These are phyloP conservation scores for Salvia sclarea DNA, from an alignment of 305 asterid species.

Conservation along the genomic window DNA sequence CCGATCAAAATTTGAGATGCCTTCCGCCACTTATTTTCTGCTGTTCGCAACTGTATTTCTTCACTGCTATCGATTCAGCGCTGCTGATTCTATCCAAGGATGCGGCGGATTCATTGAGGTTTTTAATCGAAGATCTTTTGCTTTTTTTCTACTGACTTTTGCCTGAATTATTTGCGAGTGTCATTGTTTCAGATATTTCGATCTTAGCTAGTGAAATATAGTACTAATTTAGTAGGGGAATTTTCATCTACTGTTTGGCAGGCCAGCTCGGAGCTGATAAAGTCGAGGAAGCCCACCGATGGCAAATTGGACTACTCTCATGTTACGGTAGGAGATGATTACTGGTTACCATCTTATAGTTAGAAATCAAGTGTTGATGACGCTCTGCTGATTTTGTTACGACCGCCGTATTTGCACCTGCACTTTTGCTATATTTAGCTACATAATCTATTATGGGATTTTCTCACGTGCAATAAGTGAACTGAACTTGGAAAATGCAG, in stretches of 20 bases:
- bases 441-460: neutral
- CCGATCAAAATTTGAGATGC: slow-evolving; percentile 40
- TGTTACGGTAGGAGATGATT: slow-evolving; percentile 53
- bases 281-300: slow-evolving; percentile 73
- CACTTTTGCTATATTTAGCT: neutral
- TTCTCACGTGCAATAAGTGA: slow-evolving; percentile 11
- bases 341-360: neutral
- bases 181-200: neutral
- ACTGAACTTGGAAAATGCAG: slow-evolving; percentile 42
- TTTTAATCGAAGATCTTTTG: slow-evolving; percentile 14
- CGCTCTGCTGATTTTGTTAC: neutral
- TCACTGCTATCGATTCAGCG: slow-evolving; percentile 35
- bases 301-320: slow-evolving; percentile 88
- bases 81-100: slow-evolving; percentile 83
- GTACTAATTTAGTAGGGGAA: slow-evolving; percentile 16
- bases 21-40: slow-evolving; percentile 23
- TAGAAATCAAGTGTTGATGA: neutral
- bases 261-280: slow-evolving; percentile 81
- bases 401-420: neutral
- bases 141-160: slow-evolving; percentile 13
- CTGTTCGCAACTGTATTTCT: slow-evolving; percentile 35
- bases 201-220: neutral
- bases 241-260: slow-evolving; percentile 34
- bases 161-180: slow-evolving; percentile 8
- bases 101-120: slow-evolving; percentile 99